Conservation (phyloP, 495 filamentous ascomycete genomes). For the Patellaria atrata region DNA sequence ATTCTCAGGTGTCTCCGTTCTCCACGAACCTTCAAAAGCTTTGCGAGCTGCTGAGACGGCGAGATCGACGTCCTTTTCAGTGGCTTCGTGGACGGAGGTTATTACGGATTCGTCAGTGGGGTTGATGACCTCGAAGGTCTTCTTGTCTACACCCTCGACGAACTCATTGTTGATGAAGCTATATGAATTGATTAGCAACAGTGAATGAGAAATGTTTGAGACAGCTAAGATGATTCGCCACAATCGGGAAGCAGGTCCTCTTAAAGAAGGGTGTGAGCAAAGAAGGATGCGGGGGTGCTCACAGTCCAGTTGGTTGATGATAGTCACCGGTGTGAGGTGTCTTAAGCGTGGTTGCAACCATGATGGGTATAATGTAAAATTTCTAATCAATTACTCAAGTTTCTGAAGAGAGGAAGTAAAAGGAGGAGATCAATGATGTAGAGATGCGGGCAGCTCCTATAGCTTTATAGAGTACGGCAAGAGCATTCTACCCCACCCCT, state of each 20-base stretch:
- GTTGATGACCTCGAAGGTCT: constrained; percentile 69
- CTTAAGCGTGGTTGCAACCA: constrained; percentile 37
- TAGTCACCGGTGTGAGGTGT: constrained; percentile 61
- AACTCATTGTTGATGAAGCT: constrained; percentile 99
- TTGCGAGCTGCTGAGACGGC: constrained; percentile 82
- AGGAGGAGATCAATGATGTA: not conserved
- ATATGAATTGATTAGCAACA: constrained; percentile 8
- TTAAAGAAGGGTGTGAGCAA: no score
- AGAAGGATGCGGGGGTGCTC: constrained; percentile 31
- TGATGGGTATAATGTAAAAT: constrained; percentile 19
- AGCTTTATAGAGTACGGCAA: no score
- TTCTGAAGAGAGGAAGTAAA: no score
- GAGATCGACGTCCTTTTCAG: constrained; percentile 74
- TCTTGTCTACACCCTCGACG: constrained; percentile 66
- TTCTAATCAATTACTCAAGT: no score
- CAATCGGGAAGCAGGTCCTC: no score
- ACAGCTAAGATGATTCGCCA: constrained; percentile 1
- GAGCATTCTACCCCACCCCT: no score
- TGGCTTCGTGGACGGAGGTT: constrained; percentile 69
- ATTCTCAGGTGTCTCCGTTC: constrained; percentile 53
- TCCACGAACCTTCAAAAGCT: constrained; percentile 74
- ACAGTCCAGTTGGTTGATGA: constrained; percentile 80
- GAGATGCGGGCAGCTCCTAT: no score
- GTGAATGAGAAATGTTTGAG: not conserved
- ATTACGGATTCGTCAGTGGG: constrained; percentile 53